phyloP scores from a whole-genome alignment of 2,329 filamentous ascomycete genomes.

The Raffaelea ambrosiae region DNA sequence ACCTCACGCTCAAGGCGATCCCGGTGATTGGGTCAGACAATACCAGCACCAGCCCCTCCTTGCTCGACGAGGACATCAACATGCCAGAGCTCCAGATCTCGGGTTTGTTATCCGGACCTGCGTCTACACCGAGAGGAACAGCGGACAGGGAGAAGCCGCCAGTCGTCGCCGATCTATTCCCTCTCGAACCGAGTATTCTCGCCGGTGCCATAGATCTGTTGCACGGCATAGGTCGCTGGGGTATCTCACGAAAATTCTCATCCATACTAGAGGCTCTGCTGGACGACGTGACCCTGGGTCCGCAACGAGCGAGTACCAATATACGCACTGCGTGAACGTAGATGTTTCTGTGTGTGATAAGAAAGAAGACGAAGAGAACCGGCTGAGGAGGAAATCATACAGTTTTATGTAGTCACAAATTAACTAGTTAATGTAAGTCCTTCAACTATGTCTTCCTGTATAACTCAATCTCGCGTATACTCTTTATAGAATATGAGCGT shows the following conservation, averaged over 20 bases:
- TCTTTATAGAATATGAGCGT: too few relatives aligned
- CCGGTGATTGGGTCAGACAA: not conserved
- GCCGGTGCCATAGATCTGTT: not conserved
- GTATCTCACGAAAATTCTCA: not conserved
- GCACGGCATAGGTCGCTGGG: not conserved
- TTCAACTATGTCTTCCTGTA: too few relatives aligned
- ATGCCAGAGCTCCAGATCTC: too few relatives aligned
- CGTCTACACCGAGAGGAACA: not conserved
- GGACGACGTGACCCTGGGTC: not conserved
- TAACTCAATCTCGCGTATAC: too few relatives aligned
- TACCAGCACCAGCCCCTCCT: not conserved
- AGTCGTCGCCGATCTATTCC: not conserved
- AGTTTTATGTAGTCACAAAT: too few relatives aligned
- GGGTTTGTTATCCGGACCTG: not conserved
- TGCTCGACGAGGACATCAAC: too few relatives aligned
- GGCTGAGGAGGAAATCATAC: too few relatives aligned
- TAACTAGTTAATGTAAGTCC: too few relatives aligned
- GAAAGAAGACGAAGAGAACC: too few relatives aligned
- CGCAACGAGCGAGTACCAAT: too few relatives aligned
- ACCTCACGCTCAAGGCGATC: not conserved
- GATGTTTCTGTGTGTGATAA: too few relatives aligned
- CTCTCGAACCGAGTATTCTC: not conserved
- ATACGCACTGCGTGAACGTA: too few relatives aligned
- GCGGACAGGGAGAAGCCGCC: not conserved
- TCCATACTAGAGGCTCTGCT: not conserved